Evolutionary conservation across 768 basidiomycete genomes (phyloP).

Genomic region (Mycena haematopus): DNA sequence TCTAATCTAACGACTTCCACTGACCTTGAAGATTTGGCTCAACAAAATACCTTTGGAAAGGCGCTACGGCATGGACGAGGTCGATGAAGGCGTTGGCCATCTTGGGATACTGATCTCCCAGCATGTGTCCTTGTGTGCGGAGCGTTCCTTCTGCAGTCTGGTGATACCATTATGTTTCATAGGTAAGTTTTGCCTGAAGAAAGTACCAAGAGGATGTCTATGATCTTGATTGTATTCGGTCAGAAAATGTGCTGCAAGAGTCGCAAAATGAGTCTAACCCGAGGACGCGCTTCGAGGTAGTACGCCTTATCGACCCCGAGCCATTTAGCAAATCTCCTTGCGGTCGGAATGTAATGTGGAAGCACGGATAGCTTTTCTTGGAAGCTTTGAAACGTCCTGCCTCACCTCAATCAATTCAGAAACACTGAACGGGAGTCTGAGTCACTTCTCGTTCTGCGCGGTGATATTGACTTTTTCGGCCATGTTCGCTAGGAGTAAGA

Average conservation of each 20-base stretch:
- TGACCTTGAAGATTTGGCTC: constrained; percentile 44
- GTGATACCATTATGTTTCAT: constrained; percentile 2
- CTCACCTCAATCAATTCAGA: constrained; percentile 11
- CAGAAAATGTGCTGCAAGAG: constrained; percentile 1
- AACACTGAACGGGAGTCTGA: not conserved
- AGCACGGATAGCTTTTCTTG: constrained; percentile 39
- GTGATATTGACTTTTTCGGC: not conserved
- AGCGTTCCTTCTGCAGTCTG: constrained; percentile 49
- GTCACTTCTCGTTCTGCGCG: constrained; percentile 12
- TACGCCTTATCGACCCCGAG: constrained; percentile 56
- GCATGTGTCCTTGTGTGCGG: constrained; percentile 26
- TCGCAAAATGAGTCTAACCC: constrained; percentile 41
- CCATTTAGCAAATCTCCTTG: constrained; percentile 52
- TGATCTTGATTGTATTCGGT: constrained; percentile 49
- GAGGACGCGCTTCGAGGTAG: constrained; percentile 54
- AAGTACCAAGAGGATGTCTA: constrained; percentile 54
- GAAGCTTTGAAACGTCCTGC: constrained; percentile 44
- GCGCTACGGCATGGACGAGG: constrained; percentile 41
- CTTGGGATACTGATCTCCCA: constrained; percentile 35
- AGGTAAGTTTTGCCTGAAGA: constrained; percentile 1
- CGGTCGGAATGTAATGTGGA: constrained; percentile 36
- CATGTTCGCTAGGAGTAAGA: not conserved
- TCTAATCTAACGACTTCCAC: not conserved
- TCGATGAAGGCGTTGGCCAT: constrained; percentile 43
- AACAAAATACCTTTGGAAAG: constrained; percentile 39